Base-by-base conservation (phyloP, 2,329 filamentous ascomycete species). In the Cercospora brassicicola region DNA sequence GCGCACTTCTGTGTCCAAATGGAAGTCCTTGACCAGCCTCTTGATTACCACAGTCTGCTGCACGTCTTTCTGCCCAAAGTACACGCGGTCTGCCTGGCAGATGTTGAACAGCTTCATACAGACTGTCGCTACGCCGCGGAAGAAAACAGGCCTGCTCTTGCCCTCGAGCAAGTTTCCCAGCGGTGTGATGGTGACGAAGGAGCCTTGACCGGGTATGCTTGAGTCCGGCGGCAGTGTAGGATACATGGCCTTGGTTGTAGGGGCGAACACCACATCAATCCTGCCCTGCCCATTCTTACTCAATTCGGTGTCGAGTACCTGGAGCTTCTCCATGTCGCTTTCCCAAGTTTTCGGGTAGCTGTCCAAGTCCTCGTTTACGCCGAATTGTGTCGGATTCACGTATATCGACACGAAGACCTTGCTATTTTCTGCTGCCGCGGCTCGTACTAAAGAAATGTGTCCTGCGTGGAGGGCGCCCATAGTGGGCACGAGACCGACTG, bases 381-480 rank as follows among this genome's bases (percentile, higher is more conserved):
- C 94, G 78, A 99, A 99, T 80, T 99, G 95, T 0, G 95, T 95
- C 3, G 95, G 95, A 80, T 99, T 99, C 76, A 99, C 91, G 79
- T 94, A 99, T 73, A 98, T 90, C 77, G 91, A 93, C 65, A 99
- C 91, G 69, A 97, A 89, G 66, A 98, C 91, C 74, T 93, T 87
- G 72, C 91, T 90, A 81, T 93, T 95, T 75, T 96, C 92, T 59
- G 85, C 84, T 1, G 94, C 94, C 2, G 95, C 95, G 73, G 89
- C 87, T 67, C 92, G 91, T 75, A 97, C 91, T 23, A 99, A 86
- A 3, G 91, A 91, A 62, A 97, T 81, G 81, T 99, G 95, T 48
- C 95, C 95, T 65, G 89, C 87, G 80, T 99, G 95, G n/a, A 99
- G 86, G 60, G 95, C 95, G 70, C 95, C 95, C 95, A 99, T 98